Conservation (phyloP, 257 asterid genomes). For the Striga asiatica region DNA sequence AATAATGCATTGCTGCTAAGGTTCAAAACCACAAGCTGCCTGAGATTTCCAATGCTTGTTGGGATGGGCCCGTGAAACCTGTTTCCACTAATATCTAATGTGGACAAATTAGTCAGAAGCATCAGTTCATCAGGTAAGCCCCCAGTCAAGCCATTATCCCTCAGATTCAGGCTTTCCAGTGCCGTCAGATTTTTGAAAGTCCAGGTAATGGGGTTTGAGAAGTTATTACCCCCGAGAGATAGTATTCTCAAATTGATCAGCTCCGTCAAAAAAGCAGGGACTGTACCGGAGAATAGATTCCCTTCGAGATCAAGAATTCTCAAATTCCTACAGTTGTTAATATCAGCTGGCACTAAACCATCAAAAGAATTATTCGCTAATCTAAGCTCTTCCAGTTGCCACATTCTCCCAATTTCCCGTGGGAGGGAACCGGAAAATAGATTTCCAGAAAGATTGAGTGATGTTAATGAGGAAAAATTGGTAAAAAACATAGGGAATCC, state of each 20-base stretch:
- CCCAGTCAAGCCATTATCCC: constrained; percentile 37
- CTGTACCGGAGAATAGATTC: constrained; percentile 31
- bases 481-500: constrained; percentile 31
- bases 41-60: constrained; percentile 31
- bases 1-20: constrained; percentile 49
- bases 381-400: constrained; percentile 42
- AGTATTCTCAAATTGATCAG: constrained; percentile 29
- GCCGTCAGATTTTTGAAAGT: constrained; percentile 31
- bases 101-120: constrained; percentile 40
- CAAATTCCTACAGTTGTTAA: constrained; percentile 32
- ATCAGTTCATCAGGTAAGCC: constrained; percentile 35
- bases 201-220: constrained; percentile 34
- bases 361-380: constrained; percentile 43
- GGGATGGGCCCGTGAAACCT: constrained; percentile 42
- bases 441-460: constrained; percentile 56
- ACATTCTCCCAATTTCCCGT: constrained; percentile 31
- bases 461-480: constrained; percentile 25
- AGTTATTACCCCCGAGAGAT: constrained; percentile 40
- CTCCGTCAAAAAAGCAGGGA: constrained; percentile 33
- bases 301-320: constrained; percentile 53
- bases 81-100: constrained; percentile 48
- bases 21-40: constrained; percentile 41
- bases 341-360: constrained; percentile 36
- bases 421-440: constrained; percentile 37
- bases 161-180: constrained; percentile 39